Conservation (phyloP, 345 rosid species). For the Pistacia vera region DNA sequence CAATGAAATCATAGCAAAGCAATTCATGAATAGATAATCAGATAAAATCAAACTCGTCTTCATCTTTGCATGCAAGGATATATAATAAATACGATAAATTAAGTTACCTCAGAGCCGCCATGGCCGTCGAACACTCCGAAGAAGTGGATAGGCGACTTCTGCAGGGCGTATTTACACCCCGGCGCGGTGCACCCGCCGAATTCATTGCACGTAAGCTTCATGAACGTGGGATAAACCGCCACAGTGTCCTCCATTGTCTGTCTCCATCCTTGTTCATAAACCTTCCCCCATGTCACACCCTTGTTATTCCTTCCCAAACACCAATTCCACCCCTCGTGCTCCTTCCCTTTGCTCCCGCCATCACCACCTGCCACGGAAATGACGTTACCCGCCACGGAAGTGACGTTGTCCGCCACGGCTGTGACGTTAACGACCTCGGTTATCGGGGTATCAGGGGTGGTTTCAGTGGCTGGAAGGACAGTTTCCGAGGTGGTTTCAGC, state of each 20-base stretch:
- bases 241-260: slow-evolving; percentile 15
- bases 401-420: background rate
- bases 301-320: slow-evolving; percentile 21
- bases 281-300: slow-evolving; percentile 3
- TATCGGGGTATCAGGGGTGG: background rate
- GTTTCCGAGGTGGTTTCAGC: too few relatives aligned
- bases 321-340: background rate
- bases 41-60: too few relatives aligned
- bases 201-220: slow-evolving; percentile 10
- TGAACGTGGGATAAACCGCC: background rate
- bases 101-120: slow-evolving; percentile 16
- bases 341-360: background rate
- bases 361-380: background rate
- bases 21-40: background rate
- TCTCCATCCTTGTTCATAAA: background rate
- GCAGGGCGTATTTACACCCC: slow-evolving; percentile 2
- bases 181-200: slow-evolving; percentile 20
- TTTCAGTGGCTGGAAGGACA: too few relatives aligned
- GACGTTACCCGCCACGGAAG: background rate
- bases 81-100: background rate
- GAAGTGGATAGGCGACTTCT: slow-evolving; percentile 15
- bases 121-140: slow-evolving; percentile 22
- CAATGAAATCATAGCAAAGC: background rate
- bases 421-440: background rate
- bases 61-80: background rate